Percentiles rank a stretch among this genome's conserved stretches.
Conservation (phyloP, 2,329 filamentous ascomycete species). For the Aureobasidium sp. region DNA sequence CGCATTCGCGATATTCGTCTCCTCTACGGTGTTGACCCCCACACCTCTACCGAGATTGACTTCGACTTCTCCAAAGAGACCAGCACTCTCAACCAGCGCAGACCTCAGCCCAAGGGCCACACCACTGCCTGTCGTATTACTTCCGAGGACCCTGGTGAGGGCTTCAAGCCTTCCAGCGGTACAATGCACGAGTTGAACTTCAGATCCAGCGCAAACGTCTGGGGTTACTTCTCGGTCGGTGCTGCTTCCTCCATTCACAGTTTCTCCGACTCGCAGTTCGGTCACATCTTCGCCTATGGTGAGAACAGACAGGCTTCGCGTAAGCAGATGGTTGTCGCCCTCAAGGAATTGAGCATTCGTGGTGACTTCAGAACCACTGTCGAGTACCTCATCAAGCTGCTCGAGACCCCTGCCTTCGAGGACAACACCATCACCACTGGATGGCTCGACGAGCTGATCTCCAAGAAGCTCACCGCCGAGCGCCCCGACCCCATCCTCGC, state of each 20-base stretch:
- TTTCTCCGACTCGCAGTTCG: conserved; percentile 98
- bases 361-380: conserved; percentile 98
- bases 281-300: conserved; percentile 98
- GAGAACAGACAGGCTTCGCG: conserved; percentile 93
- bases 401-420: conserved; percentile 97
- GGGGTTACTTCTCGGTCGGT: conserved; percentile 99
- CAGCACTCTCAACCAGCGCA: conserved; percentile 76
- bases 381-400: conserved; percentile 96
- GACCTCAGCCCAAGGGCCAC: conserved; percentile 90
- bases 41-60: conserved; percentile 79
- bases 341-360: conserved; percentile 98
- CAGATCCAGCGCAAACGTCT: conserved; percentile 95
- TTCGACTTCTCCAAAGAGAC: conserved; percentile 89
- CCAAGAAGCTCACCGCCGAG: conserved; percentile 94
- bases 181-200: conserved; percentile 99
- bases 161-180: conserved; percentile 98
- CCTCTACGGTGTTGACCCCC: conserved; percentile 90
- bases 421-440: conserved; percentile 98
- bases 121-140: conserved; percentile 98
- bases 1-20: conserved; percentile 93
- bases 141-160: conserved; percentile 96
- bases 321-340: conserved; percentile 97
- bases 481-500: conserved; percentile 88
- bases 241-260: conserved; percentile 96
- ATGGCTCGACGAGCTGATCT: conserved; percentile 97